Evolutionary conservation across 2,329 filamentous ascomycete genomes (phyloP), one percentile per base, ranked within the genome.

Genomic region (Diaporthe ilicicola): DNA sequence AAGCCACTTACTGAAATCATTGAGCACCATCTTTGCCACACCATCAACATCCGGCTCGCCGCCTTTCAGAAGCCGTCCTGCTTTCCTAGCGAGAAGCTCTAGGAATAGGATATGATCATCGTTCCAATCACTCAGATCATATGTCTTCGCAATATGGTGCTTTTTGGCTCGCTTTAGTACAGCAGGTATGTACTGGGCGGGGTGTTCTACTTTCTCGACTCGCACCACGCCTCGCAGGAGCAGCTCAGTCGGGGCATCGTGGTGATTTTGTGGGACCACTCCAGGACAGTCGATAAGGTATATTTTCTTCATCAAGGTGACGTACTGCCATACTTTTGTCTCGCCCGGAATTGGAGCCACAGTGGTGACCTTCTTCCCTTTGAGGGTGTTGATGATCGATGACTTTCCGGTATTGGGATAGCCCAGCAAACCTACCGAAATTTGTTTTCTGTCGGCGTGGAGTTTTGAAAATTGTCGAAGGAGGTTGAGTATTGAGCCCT

Each of bases 391-490:
- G 84, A 99, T 98, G 75, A 99, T 96, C 53, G 93, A 96, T 3
- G 93, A 97, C 82, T 99, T 99, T 76, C 96, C 96, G 0, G 94
- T 95, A 77, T 98, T 99, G 4, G 96, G 96, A 75, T 96, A 96
- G 6, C 83, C 83, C 75, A 97, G 93, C 74, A 97, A 88, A 48
- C 95, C 95, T 34, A 97, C 94, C 4, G 93, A 95, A 61, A 99
- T 95, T 80, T 99, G 96, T 81, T 98, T 98, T 72, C 95, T 89
- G 73, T 96, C 93, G 50, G 92, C 91, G 80, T 98, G 95, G 17
- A 99, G 87, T 13, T 92, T 91, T 2, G 94, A 96, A 79, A 98
- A 99, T 83, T 99, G 96, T 42, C 95, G 90, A 12, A 99, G 88
- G 13, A 99, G 90, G 72, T 94, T 92, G 72, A 99, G 98, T 70